A percentile compares a stretch with the other conserved stretches of the same genome.
Conservation (phyloP, 805 yeast genomes). For the Ogataea pini region DNA sequence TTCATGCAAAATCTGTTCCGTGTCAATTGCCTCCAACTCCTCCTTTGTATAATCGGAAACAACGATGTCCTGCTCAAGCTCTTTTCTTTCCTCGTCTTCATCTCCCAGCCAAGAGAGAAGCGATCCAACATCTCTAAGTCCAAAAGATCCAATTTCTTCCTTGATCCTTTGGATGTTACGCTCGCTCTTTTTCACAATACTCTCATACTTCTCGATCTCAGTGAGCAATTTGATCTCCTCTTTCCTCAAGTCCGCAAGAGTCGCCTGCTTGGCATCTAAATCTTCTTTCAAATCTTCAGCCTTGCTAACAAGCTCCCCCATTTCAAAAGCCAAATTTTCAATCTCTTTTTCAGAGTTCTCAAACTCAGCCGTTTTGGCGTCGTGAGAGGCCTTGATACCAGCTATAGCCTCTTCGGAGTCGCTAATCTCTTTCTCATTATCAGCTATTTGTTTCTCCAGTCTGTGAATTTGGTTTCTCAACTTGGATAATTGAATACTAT, state of each 20-base stretch:
- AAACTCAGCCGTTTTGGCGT: constrained; percentile 27
- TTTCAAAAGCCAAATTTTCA: constrained; percentile 28
- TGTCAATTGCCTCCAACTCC: constrained; percentile 50
- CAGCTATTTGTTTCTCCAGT: constrained; percentile 46
- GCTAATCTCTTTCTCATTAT: constrained; percentile 48
- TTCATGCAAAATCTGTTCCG: constrained; percentile 49
- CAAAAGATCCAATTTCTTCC: constrained; percentile 44
- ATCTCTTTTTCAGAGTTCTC: constrained; percentile 38
- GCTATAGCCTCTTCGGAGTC: constrained; percentile 37
- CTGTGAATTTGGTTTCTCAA: constrained; percentile 64
- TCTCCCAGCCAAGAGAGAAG: constrained; percentile 53
- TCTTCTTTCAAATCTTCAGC: constrained; percentile 45
- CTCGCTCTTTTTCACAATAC: constrained; percentile 38
- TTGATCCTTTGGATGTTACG: constrained; percentile 42
- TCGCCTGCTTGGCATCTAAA: constrained; percentile 40
- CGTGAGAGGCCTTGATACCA: constrained; percentile 34
- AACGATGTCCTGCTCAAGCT: constrained; percentile 22
- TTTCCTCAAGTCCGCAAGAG: constrained; percentile 59
- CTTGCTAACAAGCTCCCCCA: constrained; percentile 42
- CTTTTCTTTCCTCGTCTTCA: constrained; percentile 28
- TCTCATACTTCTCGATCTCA: constrained; percentile 57
- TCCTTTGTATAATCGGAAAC: constrained; percentile 45
- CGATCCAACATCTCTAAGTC: constrained; percentile 54
- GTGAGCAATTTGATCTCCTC: constrained; percentile 67
- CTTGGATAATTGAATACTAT: constrained; percentile 57